phyloP scores from a whole-genome alignment of 2,329 filamentous ascomycete genomes.

The Trichophyton verrucosum region DNA sequence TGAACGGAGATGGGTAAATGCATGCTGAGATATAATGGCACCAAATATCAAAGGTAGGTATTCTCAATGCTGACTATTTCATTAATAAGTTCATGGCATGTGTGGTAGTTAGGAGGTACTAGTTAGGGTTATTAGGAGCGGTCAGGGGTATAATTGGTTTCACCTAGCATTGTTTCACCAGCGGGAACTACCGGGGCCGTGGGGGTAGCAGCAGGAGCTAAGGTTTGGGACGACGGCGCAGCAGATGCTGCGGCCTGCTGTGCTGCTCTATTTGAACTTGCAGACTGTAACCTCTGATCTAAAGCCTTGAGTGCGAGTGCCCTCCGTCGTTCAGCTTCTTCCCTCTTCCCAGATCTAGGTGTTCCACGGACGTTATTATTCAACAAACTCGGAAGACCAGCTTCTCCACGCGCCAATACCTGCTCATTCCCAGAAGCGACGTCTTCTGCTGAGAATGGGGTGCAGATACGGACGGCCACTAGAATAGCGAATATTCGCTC shows the following conservation, averaged over 20 bases:
- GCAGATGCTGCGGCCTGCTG: conserved; percentile 27
- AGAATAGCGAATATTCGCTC: conserved; percentile 63
- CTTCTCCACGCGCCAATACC: conserved; percentile 52
- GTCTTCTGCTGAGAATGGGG: conserved; percentile 72
- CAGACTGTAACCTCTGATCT: conserved; percentile 83
- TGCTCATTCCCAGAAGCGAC: conserved; percentile 61
- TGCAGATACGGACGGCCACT: conserved; percentile 64
- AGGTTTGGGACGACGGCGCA: conserved; percentile 42
- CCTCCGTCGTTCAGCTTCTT: conserved; percentile 81
- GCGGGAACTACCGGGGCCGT: conserved; percentile 44
- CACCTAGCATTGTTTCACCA: conserved; percentile 50
- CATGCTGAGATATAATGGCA: background rate
- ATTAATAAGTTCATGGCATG: background rate
- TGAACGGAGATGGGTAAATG: background rate
- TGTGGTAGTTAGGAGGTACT: background rate
- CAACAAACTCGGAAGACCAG: conserved; percentile 48
- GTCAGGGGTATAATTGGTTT: conserved; percentile 59
- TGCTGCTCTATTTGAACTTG: conserved; percentile 45
- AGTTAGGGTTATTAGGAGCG: conserved; percentile 24
- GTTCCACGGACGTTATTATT: conserved; percentile 36
- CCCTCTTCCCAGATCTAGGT: conserved; percentile 52
- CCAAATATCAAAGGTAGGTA: background rate
- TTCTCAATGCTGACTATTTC: background rate
- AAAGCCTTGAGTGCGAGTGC: conserved; percentile 82
- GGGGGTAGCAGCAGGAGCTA: conserved; percentile 29